phyloP scores from a whole-genome alignment of 306 rosid genomes.

The Acacia acuminata region DNA sequence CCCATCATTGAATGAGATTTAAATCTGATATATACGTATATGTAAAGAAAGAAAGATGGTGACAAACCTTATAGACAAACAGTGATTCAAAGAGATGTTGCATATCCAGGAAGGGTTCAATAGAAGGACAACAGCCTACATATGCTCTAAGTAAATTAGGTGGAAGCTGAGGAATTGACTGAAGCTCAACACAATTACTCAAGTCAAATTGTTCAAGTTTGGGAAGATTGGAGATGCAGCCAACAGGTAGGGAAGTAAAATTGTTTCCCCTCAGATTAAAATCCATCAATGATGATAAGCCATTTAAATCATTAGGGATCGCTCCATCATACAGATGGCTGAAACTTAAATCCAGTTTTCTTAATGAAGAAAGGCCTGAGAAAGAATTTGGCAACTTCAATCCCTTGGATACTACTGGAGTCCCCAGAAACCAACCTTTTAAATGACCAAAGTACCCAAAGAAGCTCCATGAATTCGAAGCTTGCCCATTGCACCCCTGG shows the following conservation, averaged over 20 bases:
- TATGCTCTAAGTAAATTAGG: background rate
- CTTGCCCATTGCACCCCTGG: background rate
- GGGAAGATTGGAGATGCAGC: conserved; percentile 10
- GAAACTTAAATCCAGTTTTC: background rate
- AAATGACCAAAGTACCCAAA: background rate
- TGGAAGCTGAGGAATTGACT: conserved; percentile 13
- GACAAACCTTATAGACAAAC: background rate
- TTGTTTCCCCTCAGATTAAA: conserved; percentile 4
- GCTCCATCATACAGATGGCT: conserved; percentile 7
- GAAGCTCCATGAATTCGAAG: background rate
- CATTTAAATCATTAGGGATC: background rate
- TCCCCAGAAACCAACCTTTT: background rate
- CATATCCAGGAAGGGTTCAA: background rate
- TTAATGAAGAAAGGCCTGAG: conserved; percentile 1
- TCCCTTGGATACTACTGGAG: background rate
- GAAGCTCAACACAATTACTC: background rate
- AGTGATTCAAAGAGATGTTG: conserved; percentile 3
- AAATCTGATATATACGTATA: background rate
- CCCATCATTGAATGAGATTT: background rate
- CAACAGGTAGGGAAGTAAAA: conserved; percentile 3
- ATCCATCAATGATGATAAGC: background rate
- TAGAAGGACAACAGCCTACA: background rate
- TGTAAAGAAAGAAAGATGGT: background rate
- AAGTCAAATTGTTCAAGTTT: background rate
- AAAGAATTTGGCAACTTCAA: conserved; percentile 8